A percentile compares a stretch with the other conserved stretches of the same genome.
Conservation (phyloP, 1,284 basidiomycete genomes). For the Fomitopsis betulina region DNA sequence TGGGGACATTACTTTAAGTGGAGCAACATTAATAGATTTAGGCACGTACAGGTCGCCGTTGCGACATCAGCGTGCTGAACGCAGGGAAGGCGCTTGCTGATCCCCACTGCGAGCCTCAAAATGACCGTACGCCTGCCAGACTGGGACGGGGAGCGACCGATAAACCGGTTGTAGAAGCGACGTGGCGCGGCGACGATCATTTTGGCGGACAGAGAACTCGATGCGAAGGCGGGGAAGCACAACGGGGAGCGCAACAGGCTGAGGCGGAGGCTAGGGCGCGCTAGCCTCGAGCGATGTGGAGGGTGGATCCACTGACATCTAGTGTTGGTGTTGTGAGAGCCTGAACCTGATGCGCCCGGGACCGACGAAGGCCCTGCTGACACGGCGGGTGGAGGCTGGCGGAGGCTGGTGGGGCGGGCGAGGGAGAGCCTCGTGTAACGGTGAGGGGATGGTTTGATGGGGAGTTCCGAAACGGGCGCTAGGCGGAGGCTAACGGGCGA, state of each 20-base stretch:
- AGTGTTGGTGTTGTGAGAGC: background rate
- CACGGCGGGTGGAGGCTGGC: background rate
- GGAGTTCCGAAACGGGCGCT: background rate
- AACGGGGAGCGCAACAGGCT: background rate
- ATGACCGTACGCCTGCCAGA: background rate
- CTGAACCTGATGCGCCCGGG: background rate
- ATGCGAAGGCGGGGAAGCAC: background rate
- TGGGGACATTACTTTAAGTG: background rate
- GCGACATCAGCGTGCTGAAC: background rate
- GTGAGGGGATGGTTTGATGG: constrained; percentile 7
- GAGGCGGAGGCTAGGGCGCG: background rate
- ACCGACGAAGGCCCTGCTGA: background rate
- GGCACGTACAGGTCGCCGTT: background rate
- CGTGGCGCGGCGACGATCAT: background rate
- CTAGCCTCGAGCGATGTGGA: background rate
- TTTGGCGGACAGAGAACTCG: background rate
- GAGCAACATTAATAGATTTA: background rate
- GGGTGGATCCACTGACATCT: constrained; percentile 6
- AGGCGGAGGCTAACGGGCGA: background rate
- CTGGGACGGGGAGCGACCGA: background rate
- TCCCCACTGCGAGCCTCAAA: background rate
- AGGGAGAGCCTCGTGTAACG: constrained; percentile 9
- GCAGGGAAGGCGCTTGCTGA: background rate
- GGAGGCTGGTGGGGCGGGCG: background rate
- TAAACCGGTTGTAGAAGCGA: background rate